Base-by-base conservation (phyloP, 2,329 filamentous ascomycete genomes). In the Claviceps sp. region DNA sequence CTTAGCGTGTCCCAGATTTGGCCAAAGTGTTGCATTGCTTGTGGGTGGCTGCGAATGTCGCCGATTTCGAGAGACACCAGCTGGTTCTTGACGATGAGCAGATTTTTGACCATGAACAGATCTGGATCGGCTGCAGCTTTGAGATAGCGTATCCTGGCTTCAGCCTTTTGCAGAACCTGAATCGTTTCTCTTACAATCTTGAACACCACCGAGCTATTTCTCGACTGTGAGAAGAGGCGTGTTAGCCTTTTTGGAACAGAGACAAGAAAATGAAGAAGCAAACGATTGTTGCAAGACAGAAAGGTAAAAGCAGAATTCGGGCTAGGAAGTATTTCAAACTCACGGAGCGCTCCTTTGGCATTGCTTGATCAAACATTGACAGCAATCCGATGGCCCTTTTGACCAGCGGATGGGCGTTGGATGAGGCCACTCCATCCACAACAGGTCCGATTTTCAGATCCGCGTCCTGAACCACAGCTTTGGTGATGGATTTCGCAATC, bases 31-130 rank as follows among this genome's bases (percentile, higher is more conserved):
- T 82, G 78, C 71, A 79, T 75, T 5, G 67, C 65, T 26, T 59
- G 54, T 13, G 63, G 55, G 45, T 77, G 72, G 52, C 75, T 76
- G 54, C 79, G 72, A 16, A 81, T 75, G 57, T 83, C 79, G 50
- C 79, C 90, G 58, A 98, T 96, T 69, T 98, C 93, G 55, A 98
- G 89, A 9, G 90, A 90, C 26, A 98, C 83, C 50, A 98, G 86
- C 65, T 96, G 88, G 64, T 96, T 94, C 68, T 97, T 97, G 50
- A 98, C 79, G 48, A 96, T 84, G 48, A 98, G 84, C 2, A 98
- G 77, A 64, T 98, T 95, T 60, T 91, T 93, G 60, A 98, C 84
- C 62, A 96, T 83, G 68, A 98, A 98, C 4, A 98, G 77, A 59
- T 95, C 86, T 0, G 86, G 79, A 63, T 97, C 89, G 6, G 84